Evolutionary conservation across 2,329 filamentous ascomycete genomes (phyloP).

Genomic region (Colletotrichum sp.): DNA sequence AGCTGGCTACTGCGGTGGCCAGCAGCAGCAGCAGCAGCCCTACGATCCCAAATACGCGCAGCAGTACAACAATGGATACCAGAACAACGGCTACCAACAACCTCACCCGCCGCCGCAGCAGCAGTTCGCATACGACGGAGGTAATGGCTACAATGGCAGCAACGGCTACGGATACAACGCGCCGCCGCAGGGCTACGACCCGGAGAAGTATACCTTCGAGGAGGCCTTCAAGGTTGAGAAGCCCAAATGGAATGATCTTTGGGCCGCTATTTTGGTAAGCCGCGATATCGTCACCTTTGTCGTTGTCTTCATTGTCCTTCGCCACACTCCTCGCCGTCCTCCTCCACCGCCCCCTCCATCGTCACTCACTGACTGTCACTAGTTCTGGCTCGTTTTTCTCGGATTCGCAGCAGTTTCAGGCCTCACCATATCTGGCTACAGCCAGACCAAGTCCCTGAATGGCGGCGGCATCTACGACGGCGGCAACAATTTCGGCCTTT

Average conservation of each 20-base stretch:
- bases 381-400: constrained; percentile 72
- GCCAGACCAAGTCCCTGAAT: constrained; percentile 63
- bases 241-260: constrained; percentile 90
- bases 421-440: constrained; percentile 77
- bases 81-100: constrained; percentile 28
- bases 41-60: constrained; percentile 32
- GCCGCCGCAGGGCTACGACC: constrained; percentile 36
- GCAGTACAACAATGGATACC: constrained; percentile 24
- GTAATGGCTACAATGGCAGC: constrained; percentile 16
- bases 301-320: neutral
- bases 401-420: constrained; percentile 81
- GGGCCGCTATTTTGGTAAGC: constrained; percentile 79
- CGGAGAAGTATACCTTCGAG: constrained; percentile 68
- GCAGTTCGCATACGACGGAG: constrained; percentile 6
- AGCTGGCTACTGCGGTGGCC: constrained; percentile 19
- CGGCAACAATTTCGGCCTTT: constrained; percentile 67
- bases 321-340: neutral
- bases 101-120: constrained; percentile 23
- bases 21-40: constrained; percentile 23
- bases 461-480: constrained; percentile 77
- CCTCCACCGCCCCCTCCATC: constrained; percentile 25
- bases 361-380: neutral
- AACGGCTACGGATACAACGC: constrained; percentile 37
- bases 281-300: neutral
- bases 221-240: constrained; percentile 81